Evolutionary conservation across 1,284 basidiomycete genomes (phyloP).

Genomic region (Ustilago bromivora): DNA sequence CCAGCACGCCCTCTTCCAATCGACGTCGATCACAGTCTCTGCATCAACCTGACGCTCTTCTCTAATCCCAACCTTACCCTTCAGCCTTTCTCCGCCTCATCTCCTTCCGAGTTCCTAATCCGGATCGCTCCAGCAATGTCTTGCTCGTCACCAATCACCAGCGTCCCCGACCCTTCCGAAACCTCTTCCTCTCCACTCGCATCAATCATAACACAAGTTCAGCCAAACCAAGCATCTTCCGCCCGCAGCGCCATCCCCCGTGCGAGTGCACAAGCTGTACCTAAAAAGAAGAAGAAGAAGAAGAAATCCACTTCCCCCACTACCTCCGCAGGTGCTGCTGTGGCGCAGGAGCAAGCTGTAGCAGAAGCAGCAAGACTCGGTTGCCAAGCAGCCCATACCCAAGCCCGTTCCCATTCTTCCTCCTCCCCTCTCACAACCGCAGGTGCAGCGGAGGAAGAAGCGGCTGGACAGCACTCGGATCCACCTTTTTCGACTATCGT

Average conservation of each 20-base stretch:
- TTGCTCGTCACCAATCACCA: conserved; percentile 46
- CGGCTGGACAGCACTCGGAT: conserved; percentile 24
- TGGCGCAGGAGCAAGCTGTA: conserved; percentile 36
- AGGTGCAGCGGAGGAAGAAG: background rate
- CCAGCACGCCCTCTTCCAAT: too few species aligned
- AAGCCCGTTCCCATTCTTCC: conserved; percentile 24
- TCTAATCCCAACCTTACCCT: too few species aligned
- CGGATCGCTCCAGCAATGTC: conserved; percentile 16
- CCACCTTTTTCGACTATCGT: conserved; percentile 41
- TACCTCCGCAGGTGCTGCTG: conserved; percentile 11
- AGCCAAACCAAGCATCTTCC: conserved; percentile 43
- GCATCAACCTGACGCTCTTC: too few species aligned
- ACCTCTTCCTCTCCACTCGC: conserved; percentile 37
- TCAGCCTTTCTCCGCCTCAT: background rate
- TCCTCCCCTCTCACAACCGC: background rate
- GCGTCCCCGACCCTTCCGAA: conserved; percentile 55
- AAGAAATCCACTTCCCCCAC: conserved; percentile 25
- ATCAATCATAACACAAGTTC: conserved; percentile 61
- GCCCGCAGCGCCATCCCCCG: conserved; percentile 23
- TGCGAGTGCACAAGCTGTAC: conserved; percentile 19
- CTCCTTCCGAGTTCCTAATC: background rate
- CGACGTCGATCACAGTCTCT: too few species aligned
- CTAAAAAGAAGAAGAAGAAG: conserved; percentile 51
- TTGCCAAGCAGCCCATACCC: conserved; percentile 37
- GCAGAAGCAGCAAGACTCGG: conserved; percentile 37